Conservation (phyloP, 345 rosid genomes). For the Arabidopsis suecica region DNA sequence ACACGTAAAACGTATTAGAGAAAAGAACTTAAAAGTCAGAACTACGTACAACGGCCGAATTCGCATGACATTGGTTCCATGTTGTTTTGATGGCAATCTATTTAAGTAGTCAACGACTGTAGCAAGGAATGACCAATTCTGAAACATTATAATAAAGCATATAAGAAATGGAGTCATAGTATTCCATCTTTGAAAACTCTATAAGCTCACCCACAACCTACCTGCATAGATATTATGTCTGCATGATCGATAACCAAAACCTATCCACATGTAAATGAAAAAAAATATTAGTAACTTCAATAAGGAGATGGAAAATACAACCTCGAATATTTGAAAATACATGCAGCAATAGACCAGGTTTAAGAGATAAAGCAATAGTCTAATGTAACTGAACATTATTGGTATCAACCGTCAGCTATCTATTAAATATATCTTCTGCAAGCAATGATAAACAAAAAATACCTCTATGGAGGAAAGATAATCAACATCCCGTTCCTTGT, state of each 20-base stretch:
- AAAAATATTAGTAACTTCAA: constrained; percentile 21
- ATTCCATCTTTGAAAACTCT: constrained; percentile 20
- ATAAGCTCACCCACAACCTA: constrained; percentile 45
- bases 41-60: constrained; percentile 71
- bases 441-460: constrained; percentile 34
- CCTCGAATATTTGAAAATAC: constrained; percentile 19
- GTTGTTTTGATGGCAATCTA: constrained; percentile 73
- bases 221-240: constrained; percentile 95
- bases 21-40: constrained; percentile 6
- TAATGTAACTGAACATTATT: constrained; percentile 3
- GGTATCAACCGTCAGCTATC: constrained; percentile 26
- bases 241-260: constrained; percentile 92
- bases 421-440: constrained; percentile 9
- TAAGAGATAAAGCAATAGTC: constrained; percentile 9
- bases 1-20: constrained; percentile 19
- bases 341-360: constrained; percentile 18
- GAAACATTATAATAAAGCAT: constrained; percentile 39
- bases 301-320: constrained; percentile 14
- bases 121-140: constrained; percentile 83
- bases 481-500: constrained; percentile 78
- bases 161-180: constrained; percentile 17
- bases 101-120: constrained; percentile 72
- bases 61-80: constrained; percentile 89
- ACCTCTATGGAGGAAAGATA: constrained; percentile 98
- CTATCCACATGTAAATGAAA: constrained; percentile 49